Conservation (phyloP, 1,284 basidiomycete genomes). For the Puccinia polysora region DNA sequence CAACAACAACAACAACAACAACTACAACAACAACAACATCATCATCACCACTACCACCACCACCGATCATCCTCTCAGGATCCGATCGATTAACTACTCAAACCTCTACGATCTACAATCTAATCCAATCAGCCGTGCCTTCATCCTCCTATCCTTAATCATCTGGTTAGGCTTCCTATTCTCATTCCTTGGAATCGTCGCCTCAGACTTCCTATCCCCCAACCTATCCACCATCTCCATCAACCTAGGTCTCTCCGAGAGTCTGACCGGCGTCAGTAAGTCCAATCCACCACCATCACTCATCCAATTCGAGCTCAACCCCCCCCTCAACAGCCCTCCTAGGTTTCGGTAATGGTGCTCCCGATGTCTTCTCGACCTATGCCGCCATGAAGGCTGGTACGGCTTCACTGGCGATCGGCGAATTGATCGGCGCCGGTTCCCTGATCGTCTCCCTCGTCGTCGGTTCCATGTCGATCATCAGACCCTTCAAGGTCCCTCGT, state of each 20-base stretch:
- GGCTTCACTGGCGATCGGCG: conserved; percentile 85
- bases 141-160: conserved; percentile 63
- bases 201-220: conserved; percentile 91
- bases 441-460: conserved; percentile 92
- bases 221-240: conserved; percentile 78
- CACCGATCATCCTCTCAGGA: background rate
- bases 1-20: background rate
- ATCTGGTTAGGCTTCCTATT: conserved; percentile 78
- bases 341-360: conserved; percentile 71
- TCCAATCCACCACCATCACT: background rate
- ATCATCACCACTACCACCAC: background rate
- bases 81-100: background rate
- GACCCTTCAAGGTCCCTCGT: conserved; percentile 77
- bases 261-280: conserved; percentile 58
- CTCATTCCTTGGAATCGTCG: conserved; percentile 79
- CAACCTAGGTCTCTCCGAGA: conserved; percentile 76
- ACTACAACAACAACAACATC: background rate
- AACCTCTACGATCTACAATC: background rate
- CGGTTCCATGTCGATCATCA: conserved; percentile 91
- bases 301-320: conserved; percentile 58
- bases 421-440: conserved; percentile 86
- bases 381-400: conserved; percentile 81
- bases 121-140: conserved; percentile 51
- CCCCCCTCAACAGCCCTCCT: conserved; percentile 74
- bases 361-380: conserved; percentile 74